Percentiles rank a stretch among this genome's conserved stretches.
phyloP scores from a whole-genome alignment of 768 basidiomycete species.

The Hemileccinum impolitum region DNA sequence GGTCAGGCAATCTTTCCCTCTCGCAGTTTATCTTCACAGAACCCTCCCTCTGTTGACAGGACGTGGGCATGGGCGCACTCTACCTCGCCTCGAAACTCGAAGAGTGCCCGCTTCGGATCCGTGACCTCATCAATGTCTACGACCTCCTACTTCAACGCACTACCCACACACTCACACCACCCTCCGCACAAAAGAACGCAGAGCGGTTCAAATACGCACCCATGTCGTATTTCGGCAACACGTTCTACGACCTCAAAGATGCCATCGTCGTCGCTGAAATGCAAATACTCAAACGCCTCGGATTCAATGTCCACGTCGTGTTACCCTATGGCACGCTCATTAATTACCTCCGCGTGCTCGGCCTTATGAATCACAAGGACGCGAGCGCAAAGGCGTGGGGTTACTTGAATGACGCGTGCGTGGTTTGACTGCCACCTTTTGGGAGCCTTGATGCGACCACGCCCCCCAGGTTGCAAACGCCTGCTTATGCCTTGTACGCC shows the following conservation, averaged over 20 bases:
- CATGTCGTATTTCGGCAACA: conserved; percentile 86
- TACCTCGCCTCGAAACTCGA: conserved; percentile 89
- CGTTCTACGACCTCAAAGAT: conserved; percentile 94
- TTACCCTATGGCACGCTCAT: conserved; percentile 92
- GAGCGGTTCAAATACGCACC: conserved; percentile 64
- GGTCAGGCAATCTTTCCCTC: conserved; percentile 46
- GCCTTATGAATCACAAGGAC: conserved; percentile 68
- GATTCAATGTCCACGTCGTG: conserved; percentile 91
- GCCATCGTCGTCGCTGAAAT: conserved; percentile 92
- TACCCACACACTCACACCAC: conserved; percentile 42
- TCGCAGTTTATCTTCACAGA: conserved; percentile 5
- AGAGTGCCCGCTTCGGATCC: conserved; percentile 86
- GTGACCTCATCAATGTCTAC: conserved; percentile 93
- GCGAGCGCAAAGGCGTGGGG: conserved; percentile 87
- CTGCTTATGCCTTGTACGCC: conserved; percentile 86
- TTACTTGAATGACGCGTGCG: conserved; percentile 93
- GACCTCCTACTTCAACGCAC: conserved; percentile 82
- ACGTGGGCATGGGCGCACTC: conserved; percentile 85
- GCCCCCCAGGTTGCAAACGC: conserved; percentile 81
- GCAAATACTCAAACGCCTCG: conserved; percentile 94
- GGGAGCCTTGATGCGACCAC: background rate
- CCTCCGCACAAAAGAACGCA: conserved; percentile 12
- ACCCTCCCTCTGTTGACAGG: conserved; percentile 42
- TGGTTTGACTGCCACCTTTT: conserved; percentile 15
- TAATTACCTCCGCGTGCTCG: conserved; percentile 89